These are phyloP conservation scores for Colletotrichum phormii DNA, from an alignment of 2,329 filamentous ascomycete genomes.

Conservation along the genomic window DNA sequence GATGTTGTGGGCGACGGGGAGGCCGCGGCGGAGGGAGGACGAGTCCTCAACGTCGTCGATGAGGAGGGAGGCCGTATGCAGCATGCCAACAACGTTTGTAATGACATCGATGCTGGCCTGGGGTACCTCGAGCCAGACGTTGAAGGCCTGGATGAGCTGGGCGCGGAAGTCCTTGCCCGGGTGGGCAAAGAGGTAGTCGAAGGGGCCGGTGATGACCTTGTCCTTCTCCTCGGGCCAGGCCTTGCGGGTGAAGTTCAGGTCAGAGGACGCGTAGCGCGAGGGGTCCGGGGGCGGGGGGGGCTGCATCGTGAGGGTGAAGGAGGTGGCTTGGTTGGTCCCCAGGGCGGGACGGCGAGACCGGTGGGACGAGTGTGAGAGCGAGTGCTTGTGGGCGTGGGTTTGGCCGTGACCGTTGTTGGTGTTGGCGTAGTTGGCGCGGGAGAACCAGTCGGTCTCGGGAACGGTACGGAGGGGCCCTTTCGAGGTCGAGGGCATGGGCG, in stretches of 20 bases:
- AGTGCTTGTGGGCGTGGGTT: conserved; percentile 14
- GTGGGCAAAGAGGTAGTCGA: conserved; percentile 81
- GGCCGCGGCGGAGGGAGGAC: conserved; percentile 79
- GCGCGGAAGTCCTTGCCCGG: conserved; percentile 88
- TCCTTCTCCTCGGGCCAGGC: conserved; percentile 82
- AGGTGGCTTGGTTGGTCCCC: conserved; percentile 40
- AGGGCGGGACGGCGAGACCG: conserved; percentile 33
- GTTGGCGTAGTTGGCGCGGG: conserved; percentile 47
- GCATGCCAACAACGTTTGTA: conserved; percentile 83
- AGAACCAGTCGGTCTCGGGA: conserved; percentile 71
- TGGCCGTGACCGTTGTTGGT: conserved; percentile 36
- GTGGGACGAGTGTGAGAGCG: conserved; percentile 18
- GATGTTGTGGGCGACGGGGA: conserved; percentile 85
- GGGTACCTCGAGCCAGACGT: conserved; percentile 82
- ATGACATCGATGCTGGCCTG: conserved; percentile 77
- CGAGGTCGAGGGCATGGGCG: conserved; percentile 44
- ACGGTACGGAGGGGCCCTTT: conserved; percentile 64
- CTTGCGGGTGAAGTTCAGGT: conserved; percentile 64
- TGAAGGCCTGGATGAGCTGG: conserved; percentile 84
- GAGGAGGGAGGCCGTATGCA: conserved; percentile 85
- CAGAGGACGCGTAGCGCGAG: conserved; percentile 64
- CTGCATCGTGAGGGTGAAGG: conserved; percentile 51
- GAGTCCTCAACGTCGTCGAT: conserved; percentile 91
- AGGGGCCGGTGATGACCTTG: conserved; percentile 80
- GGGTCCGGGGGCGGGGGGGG: conserved; percentile 59